Base-by-base conservation (phyloP, 768 basidiomycete genomes). In the Lyophyllum atratum region DNA sequence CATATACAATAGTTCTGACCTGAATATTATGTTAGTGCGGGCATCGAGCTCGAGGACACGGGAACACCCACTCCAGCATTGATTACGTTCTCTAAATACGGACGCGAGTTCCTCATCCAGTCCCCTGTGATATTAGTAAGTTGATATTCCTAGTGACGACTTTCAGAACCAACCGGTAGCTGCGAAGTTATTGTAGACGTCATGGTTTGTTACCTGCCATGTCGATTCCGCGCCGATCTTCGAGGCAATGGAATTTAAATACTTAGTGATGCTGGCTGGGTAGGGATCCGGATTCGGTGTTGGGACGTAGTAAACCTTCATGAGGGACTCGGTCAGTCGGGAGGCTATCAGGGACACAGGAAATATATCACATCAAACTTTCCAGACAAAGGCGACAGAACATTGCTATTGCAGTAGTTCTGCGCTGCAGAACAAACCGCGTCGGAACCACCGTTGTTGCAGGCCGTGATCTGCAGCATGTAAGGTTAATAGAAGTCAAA, bases 371-470 rank as follows among this genome's bases (percentile, higher is more conserved):
- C 81, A 65, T 86, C 83, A 58, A 72, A 85, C 62, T 79, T 71
- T 33, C 85, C 85, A 14, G 76, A 77, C 43, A 86, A 74, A 25
- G 82, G 80, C 0, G 73, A 76, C 6, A 86, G 70, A 54, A 89
- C 78, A 45, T 79, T 67, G 61, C 72, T 76, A 67, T 87, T 85
- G 72, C 86, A 89, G 72, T 69, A 84, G 46, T 63, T 72, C 64
- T 86, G 85, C 5, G 86, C 86, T 2, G 61, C 59, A 0, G 85
- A 82, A 66, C 86, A 89, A 4, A 79, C 79, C 0, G 73, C 67
- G 57, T 83, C 74, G 17, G 72, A 72, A 21, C 79, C 81, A 1
- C 69, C 72, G 55, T 74, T 74, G 65, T 86, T 75, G 66, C 86
- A 87, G 1, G 72, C 65, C 2, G 69, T 72, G 60, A 86, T 86